Conservation (phyloP, 495 filamentous ascomycete species). For the Rostrohypoxylon terebratum region DNA sequence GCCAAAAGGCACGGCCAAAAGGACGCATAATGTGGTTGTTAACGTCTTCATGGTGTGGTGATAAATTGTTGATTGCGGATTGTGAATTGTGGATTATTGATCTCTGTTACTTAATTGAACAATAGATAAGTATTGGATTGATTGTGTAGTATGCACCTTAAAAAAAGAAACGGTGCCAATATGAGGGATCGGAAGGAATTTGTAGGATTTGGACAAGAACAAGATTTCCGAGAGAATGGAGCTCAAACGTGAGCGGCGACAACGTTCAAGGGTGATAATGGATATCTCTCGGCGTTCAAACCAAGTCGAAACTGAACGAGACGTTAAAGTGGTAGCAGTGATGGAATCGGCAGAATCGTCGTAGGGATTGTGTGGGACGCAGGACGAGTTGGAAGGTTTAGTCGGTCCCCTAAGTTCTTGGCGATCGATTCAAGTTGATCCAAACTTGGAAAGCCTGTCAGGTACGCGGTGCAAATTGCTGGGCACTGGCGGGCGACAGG, state of each 20-base stretch:
- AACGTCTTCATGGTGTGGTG: slow-evolving; percentile 38
- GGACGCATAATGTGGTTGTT: slow-evolving; percentile 26
- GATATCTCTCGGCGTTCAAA: slow-evolving; percentile 15
- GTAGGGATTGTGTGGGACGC: slow-evolving; percentile 20
- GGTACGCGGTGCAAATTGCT: slow-evolving; percentile 8
- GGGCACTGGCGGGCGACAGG: neutral
- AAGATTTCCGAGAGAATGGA: slow-evolving; percentile 15
- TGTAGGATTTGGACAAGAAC: slow-evolving; percentile 6
- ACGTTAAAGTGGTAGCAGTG: slow-evolving; percentile 24
- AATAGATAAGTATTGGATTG: neutral
- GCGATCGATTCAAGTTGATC: slow-evolving; percentile 34
- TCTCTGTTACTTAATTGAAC: slow-evolving; percentile 2
- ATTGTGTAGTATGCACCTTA: neutral
- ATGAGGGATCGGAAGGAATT: neutral
- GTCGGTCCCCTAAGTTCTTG: slow-evolving; percentile 27
- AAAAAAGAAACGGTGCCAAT: neutral
- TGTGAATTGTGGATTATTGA: slow-evolving; percentile 13
- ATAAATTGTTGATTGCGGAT: too few relatives aligned
- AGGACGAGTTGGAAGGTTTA: slow-evolving; percentile 20
- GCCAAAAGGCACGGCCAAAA: slow-evolving; percentile 30
- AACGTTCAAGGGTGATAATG: slow-evolving; percentile 19
- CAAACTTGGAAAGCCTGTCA: neutral
- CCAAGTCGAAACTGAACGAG: neutral
- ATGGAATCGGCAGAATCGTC: slow-evolving; percentile 18
- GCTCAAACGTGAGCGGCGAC: slow-evolving; percentile 15